These are phyloP conservation scores for Blastobotrys chiropterorum DNA, from an alignment of 805 yeast genomes.

Conservation along the genomic window DNA sequence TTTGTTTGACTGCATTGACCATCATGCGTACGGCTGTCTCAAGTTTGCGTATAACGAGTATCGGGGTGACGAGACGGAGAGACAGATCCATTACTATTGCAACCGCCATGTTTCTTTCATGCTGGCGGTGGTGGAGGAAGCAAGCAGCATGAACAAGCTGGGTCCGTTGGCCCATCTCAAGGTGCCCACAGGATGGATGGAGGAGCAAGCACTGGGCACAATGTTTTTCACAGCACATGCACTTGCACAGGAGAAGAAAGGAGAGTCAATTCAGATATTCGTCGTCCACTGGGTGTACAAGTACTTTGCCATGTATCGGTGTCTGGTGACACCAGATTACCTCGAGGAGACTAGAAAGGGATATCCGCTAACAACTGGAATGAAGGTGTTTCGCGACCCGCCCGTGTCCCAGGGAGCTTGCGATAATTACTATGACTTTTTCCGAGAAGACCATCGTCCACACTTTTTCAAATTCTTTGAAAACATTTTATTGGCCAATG, in stretches of 20 bases:
- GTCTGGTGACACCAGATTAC: neutral
- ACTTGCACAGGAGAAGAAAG: too few relatives aligned
- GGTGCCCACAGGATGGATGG: neutral
- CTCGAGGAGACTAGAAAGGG: neutral
- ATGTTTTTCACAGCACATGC: neutral
- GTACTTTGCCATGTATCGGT: neutral
- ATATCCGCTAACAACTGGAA: neutral
- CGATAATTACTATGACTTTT: neutral
- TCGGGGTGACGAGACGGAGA: neutral
- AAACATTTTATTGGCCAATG: neutral
- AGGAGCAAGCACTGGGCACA: neutral
- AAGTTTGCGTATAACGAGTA: neutral
- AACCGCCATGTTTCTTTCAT: neutral
- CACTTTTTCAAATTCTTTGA: neutral
- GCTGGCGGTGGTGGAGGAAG: neutral
- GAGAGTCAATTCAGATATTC: neutral
- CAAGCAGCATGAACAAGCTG: neutral
- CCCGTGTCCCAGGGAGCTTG: neutral
- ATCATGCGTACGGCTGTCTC: neutral
- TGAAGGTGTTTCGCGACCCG: neutral
- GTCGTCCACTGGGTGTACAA: neutral
- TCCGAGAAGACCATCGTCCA: neutral
- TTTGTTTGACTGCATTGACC: neutral
- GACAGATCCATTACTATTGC: neutral
- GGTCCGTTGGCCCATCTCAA: neutral